Base-by-base conservation (phyloP, 169 alveolate species). In the Cyclospora cayetanensis region DNA sequence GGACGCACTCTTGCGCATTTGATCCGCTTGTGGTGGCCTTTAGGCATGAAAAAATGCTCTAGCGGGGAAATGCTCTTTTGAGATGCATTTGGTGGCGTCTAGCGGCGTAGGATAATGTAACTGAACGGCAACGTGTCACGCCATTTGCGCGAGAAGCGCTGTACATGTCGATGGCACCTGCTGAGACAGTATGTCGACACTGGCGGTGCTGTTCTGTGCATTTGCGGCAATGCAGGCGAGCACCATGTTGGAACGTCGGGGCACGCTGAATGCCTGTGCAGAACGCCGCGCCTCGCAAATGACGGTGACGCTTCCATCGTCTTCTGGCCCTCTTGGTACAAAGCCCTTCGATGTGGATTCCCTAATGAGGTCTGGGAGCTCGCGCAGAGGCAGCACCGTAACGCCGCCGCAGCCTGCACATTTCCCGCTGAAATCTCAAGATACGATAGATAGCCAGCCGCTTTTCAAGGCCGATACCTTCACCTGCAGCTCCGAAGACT, bases 231-330 rank as follows among this genome's bases (percentile, higher is more conserved):
- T n/a, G n/a, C n/a, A n/a, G n/a, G n/a, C n/a, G n/a, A n/a, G n/a
- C 52, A 50, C 29, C 50, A 80, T 80, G 53, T 37, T 80, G 50
- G 90, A 80, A 42, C 52, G 90, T 2, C 76, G 90, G 27, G 53
- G 76, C 53, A 80, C 90, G 9, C 66, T 80, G 5, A 46, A 65
- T 9, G 4, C 37, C 25, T 74, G 90, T n/a, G 90, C 90, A 3
- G 90, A 52, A 27, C 74, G 90, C 41, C 50, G 90, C 25, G 34
- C 39, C 35, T 42, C 55, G 2, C 90, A 80, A 77, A 4, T 34
- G 35, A 35, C 90, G 18, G 9, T 11, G n/a, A 7, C 90, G 43
- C 39, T 18, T 31, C 27, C n/a, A 27, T 20, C 72, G 35, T 9
- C 72, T 11, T 31, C 68, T 4, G 74, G 68, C 20, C 52, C 55